Evolutionary conservation across 2,329 filamentous ascomycete species (phyloP).

Genomic region (Lizonia empirigonia): DNA sequence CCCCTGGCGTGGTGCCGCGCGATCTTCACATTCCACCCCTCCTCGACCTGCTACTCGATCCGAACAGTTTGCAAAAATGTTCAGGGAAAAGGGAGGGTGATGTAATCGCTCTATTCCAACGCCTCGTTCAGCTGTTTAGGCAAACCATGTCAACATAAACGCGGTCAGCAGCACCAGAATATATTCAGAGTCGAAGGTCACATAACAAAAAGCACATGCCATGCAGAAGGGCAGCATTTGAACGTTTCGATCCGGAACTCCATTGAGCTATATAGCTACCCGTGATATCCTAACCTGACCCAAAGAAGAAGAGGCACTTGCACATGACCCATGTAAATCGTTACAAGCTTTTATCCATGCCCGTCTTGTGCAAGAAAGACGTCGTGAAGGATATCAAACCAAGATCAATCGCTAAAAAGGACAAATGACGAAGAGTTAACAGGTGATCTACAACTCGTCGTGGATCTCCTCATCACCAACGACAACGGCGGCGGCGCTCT

Average conservation of each 20-base stretch:
- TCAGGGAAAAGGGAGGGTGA: no score
- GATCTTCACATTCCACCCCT: background rate
- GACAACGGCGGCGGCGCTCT: conserved; percentile 44
- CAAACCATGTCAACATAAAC: no score
- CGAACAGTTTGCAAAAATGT: no score
- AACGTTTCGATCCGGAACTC: conserved; percentile 35
- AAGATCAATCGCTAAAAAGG: conserved; percentile 27
- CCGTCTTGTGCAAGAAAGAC: conserved; percentile 21
- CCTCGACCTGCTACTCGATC: background rate
- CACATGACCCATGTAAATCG: conserved; percentile 27
- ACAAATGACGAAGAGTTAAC: conserved; percentile 13
- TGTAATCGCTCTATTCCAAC: no score
- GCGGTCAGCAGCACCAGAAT: no score
- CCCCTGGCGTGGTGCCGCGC: background rate
- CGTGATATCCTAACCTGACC: conserved; percentile 20
- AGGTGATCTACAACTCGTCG: conserved; percentile 75
- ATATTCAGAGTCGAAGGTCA: background rate
- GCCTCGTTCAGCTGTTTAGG: no score
- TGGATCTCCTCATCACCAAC: conserved; percentile 54
- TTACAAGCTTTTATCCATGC: conserved; percentile 33
- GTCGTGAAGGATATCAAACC: conserved; percentile 27
- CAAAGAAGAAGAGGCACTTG: conserved; percentile 20
- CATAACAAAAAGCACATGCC: background rate
- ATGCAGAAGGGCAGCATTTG: conserved; percentile 1
- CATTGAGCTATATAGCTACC: conserved; percentile 36